Evolutionary conservation across 352 stramenopile genomes (phyloP).

Genomic region (Lagenidium giganteum): DNA sequence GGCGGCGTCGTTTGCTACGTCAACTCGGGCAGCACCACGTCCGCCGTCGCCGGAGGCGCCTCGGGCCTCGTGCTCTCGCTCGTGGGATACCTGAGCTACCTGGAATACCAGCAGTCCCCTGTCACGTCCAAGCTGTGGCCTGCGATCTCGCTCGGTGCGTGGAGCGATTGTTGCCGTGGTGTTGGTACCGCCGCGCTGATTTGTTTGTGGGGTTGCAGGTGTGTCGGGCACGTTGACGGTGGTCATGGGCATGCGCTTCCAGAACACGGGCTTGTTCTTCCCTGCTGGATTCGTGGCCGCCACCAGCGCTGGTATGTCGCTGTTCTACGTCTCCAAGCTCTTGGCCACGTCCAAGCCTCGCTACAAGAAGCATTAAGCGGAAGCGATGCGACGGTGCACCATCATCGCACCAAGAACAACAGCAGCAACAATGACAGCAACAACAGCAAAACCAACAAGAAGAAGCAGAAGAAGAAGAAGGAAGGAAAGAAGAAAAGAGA

Average conservation of each 20-base stretch:
- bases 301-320: constrained; percentile 66
- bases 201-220: constrained; percentile 9
- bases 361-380: constrained; percentile 87
- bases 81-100: constrained; percentile 80
- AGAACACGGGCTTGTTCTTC: constrained; percentile 71
- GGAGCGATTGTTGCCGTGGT: background rate
- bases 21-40: constrained; percentile 68
- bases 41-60: constrained; percentile 48
- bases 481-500: too few relatives aligned
- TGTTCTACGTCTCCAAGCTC: constrained; percentile 79
- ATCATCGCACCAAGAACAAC: too few relatives aligned
- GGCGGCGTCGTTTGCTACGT: constrained; percentile 73
- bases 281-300: constrained; percentile 55
- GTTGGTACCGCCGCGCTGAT: background rate
- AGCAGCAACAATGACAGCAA: too few relatives aligned
- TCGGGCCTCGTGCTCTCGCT: constrained; percentile 72
- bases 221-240: constrained; percentile 65
- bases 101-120: constrained; percentile 77
- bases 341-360: constrained; percentile 60
- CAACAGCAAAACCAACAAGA: too few relatives aligned
- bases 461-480: too few relatives aligned
- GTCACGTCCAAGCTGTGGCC: constrained; percentile 81
- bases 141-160: constrained; percentile 41
- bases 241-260: constrained; percentile 74
- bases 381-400: too few relatives aligned